These are phyloP conservation scores for Penicillium chermesinum DNA, from an alignment of 495 filamentous ascomycete genomes.

Conservation along the genomic window DNA sequence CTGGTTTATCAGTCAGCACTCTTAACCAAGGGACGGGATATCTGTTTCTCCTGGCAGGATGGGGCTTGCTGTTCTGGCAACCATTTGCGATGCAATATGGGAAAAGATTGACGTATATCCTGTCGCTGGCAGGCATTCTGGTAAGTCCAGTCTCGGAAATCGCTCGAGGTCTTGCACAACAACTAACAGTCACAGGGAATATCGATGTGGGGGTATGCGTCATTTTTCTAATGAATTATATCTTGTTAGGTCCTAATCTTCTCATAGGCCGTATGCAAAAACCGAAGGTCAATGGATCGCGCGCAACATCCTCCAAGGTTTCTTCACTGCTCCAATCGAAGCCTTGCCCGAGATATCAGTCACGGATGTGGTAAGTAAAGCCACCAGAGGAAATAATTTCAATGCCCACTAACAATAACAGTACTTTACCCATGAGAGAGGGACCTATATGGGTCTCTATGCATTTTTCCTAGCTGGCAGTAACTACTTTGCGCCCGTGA, in stretches of 20 bases:
- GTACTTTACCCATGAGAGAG: conserved; percentile 63
- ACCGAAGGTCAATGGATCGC: conserved; percentile 60
- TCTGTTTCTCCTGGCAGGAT: conserved; percentile 58
- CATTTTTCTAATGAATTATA: background rate
- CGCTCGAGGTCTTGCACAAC: background rate
- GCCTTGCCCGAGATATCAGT: conserved; percentile 56
- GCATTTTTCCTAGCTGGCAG: conserved; percentile 57
- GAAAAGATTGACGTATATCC: conserved; percentile 58
- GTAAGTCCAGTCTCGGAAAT: conserved; percentile 18
- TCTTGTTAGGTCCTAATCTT: conserved; percentile 4
- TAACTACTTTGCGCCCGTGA: conserved; percentile 60
- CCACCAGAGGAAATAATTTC: background rate
- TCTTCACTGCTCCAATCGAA: conserved; percentile 63
- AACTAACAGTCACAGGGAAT: conserved; percentile 22
- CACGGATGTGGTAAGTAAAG: conserved; percentile 49
- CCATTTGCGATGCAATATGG: conserved; percentile 62
- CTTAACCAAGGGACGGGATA: conserved; percentile 60
- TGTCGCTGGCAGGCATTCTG: conserved; percentile 52
- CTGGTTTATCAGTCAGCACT: conserved; percentile 48
- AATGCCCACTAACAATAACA: background rate
- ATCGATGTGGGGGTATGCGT: conserved; percentile 39
- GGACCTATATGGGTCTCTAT: conserved; percentile 61
- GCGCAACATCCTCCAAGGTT: conserved; percentile 56
- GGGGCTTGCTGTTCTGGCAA: conserved; percentile 66
- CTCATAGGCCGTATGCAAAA: conserved; percentile 30